A percentile compares a stretch with the other conserved stretches of the same genome.
These are phyloP conservation scores for Backusella westeae DNA, from an alignment of 192 early-diverging fungal genomes.

Conservation along the genomic window DNA sequence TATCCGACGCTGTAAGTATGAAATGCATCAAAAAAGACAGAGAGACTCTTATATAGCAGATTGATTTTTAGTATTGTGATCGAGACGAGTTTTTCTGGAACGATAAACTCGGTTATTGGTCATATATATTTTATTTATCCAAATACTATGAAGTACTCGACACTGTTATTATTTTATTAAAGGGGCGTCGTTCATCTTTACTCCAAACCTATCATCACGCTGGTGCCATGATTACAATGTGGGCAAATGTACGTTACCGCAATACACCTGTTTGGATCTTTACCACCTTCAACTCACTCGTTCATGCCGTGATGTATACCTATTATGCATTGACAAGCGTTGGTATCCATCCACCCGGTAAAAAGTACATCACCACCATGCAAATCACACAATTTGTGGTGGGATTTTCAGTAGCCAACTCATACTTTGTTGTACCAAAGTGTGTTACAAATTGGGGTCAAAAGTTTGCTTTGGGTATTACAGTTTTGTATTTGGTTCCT, in stretches of 20 bases:
- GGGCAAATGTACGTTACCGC: conserved; percentile 61
- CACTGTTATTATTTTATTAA: conserved; percentile 80
- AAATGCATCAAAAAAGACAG: not conserved
- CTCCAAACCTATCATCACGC: conserved; percentile 87
- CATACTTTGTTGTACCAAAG: conserved; percentile 64
- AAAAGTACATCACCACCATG: conserved; percentile 74
- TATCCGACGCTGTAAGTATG: conserved; percentile 56
- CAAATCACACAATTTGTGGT: conserved; percentile 87
- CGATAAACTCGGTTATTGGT: conserved; percentile 72
- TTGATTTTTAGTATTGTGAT: conserved; percentile 56
- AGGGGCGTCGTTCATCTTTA: conserved; percentile 74
- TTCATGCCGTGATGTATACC: conserved; percentile 84
- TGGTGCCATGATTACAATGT: conserved; percentile 81
- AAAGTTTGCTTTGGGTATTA: conserved; percentile 55
- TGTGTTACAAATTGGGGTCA: conserved; percentile 51
- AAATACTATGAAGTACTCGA: conserved; percentile 88
- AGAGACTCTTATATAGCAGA: no score
- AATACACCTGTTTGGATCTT: conserved; percentile 79
- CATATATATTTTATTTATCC: conserved; percentile 84
- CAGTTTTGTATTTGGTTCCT: conserved; percentile 67
- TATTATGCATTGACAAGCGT: conserved; percentile 79
- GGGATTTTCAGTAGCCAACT: conserved; percentile 60
- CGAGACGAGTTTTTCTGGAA: conserved; percentile 61
- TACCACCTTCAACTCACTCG: conserved; percentile 80
- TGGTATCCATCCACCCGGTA: conserved; percentile 74